Percentiles rank a stretch among this genome's conserved stretches.
phyloP scores from a whole-genome alignment of 2,329 filamentous ascomycete species.

The Cytospora piceicola region DNA sequence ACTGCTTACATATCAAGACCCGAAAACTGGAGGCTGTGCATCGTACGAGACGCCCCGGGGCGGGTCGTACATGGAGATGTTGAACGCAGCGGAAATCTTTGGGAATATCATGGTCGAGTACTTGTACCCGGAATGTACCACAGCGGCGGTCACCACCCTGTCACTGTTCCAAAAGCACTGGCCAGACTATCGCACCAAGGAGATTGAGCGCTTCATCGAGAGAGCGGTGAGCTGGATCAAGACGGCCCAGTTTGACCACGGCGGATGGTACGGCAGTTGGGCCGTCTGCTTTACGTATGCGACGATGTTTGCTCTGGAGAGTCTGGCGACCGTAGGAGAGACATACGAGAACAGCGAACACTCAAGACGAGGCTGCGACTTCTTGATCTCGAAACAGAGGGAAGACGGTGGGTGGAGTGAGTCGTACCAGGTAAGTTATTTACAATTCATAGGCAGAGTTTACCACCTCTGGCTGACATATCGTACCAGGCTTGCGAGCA shows the following conservation, averaged over 20 bases:
- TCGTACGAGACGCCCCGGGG: conserved; percentile 88
- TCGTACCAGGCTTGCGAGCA: conserved; percentile 70
- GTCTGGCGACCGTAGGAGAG: conserved; percentile 79
- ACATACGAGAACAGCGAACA: conserved; percentile 74
- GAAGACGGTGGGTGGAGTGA: conserved; percentile 96
- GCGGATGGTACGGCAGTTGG: conserved; percentile 98
- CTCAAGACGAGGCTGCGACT: conserved; percentile 78
- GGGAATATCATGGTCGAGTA: conserved; percentile 98
- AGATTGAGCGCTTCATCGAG: conserved; percentile 74
- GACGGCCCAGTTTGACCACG: conserved; percentile 74
- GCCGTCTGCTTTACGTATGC: conserved; percentile 98
- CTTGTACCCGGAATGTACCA: conserved; percentile 97
- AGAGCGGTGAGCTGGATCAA: conserved; percentile 84
- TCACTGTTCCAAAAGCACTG: conserved; percentile 81
- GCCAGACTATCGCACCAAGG: conserved; percentile 75
- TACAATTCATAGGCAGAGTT: rapidly evolving
- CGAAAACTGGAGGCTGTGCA: conserved; percentile 76
- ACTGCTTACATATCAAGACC: conserved; percentile 87
- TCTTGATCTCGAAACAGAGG: conserved; percentile 82
- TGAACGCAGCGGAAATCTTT: conserved; percentile 97
- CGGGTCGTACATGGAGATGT: conserved; percentile 75
- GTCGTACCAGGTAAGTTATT: conserved; percentile 70
- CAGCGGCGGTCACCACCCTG: conserved; percentile 86
- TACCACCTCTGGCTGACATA: conserved; percentile 11
- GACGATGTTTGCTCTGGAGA: conserved; percentile 93